phyloP scores from a whole-genome alignment of 2,329 filamentous ascomycete genomes.

The Talaromyces albobiverticillius region DNA sequence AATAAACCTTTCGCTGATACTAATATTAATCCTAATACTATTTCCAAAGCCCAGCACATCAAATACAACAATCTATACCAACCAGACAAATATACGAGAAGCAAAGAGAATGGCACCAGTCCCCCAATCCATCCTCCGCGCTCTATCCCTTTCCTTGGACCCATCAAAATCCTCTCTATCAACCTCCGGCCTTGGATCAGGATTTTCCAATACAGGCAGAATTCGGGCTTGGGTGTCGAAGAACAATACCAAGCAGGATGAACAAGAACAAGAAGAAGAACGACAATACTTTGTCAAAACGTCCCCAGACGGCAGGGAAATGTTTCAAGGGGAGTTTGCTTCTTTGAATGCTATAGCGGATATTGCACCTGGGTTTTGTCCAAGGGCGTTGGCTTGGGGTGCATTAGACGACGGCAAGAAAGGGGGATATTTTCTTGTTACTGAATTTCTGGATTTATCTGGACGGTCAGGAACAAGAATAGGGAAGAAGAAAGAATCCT shows the following conservation, averaged over 20 bases:
- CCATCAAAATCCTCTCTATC: constrained; percentile 33
- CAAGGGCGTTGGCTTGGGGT: constrained; percentile 71
- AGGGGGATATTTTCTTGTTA: constrained; percentile 56
- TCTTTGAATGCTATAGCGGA: constrained; percentile 79
- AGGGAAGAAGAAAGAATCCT: constrained; percentile 32
- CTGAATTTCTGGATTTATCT: constrained; percentile 73
- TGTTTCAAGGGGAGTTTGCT: constrained; percentile 67
- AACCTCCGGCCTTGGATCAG: constrained; percentile 38
- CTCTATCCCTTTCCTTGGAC: constrained; percentile 34
- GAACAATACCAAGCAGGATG: constrained; percentile 16
- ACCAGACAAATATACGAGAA: too few relatives aligned
- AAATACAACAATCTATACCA: too few relatives aligned
- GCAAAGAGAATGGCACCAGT: constrained; percentile 27
- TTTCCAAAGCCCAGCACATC: too few relatives aligned
- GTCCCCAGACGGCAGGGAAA: constrained; percentile 31
- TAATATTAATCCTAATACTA: too few relatives aligned
- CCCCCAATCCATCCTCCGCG: constrained; percentile 33
- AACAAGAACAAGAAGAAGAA: constrained; percentile 24
- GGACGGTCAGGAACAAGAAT: constrained; percentile 38
- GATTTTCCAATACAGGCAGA: constrained; percentile 45
- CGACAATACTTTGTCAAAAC: constrained; percentile 42
- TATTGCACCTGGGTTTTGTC: constrained; percentile 71
- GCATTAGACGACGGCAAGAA: constrained; percentile 39
- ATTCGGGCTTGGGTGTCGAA: constrained; percentile 33
- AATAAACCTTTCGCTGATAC: too few relatives aligned